Evolutionary conservation across 1,139 yeast genomes (phyloP), one percentile per base, ranked within the genome.

Genomic region (Keqinozyma sinolaborantium): DNA sequence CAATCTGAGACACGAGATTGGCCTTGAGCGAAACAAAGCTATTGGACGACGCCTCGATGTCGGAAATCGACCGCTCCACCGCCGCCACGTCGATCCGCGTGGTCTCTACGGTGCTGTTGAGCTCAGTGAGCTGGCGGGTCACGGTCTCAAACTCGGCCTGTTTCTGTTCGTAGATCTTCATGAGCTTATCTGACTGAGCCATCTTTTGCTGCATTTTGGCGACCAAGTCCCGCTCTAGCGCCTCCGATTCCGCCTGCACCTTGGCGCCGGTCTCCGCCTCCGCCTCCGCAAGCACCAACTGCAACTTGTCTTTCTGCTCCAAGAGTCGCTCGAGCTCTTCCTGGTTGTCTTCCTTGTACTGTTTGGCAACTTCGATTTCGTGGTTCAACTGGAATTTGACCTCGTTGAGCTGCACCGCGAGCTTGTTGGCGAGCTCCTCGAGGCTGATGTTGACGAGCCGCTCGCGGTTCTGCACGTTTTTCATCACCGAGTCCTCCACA

Each of bases 331-430:
- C 34, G 12, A 61, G 48, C 11, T 47, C 49, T 5, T 40, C 32
- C 8, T 42, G 14, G 3, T 48, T 32, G 16, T 48, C 53, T 12
- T 49, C 48, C 24, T 54, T 52, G 37, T 48, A 62, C 2, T 40
- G 36, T 29, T 42, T 40, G 2, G 64, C 66, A 1, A 41, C 38
- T 16, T 50, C 45, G 7, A 65, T 38, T 35, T 66, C 67, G 28
- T 56, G 47, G 23, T 51, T 45, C 33, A 67, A 43, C 31, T 61
- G 58, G 36, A 53, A 59, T 29, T 55, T 56, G 23, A 60, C 39
- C 25, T 63, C 65, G 16, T 58, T 57, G 37, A 47, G 57, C 30
- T 63, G 58, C 16, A 48, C 45, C 10, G 47, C 43, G 12, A 60
- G 45, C 24, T 54, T 48, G 14, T 50, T 50, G n/a, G 45, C 30